phyloP scores from a whole-genome alignment of 2,329 filamentous ascomycete genomes.

The Colletotrichum sp. region DNA sequence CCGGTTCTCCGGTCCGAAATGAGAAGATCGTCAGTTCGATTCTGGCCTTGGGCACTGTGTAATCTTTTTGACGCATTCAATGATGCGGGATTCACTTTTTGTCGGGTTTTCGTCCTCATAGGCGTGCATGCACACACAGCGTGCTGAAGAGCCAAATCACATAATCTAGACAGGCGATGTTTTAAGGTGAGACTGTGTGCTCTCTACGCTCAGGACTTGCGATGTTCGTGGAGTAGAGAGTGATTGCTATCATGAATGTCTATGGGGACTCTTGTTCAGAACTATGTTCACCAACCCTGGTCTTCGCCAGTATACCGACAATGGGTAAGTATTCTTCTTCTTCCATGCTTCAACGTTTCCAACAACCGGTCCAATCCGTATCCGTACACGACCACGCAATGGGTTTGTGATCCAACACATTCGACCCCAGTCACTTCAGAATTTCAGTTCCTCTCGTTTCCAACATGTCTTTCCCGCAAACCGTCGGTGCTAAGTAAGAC shows the following conservation, averaged over 20 bases:
- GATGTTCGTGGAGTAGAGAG: background rate
- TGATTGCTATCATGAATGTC: background rate
- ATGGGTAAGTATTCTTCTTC: background rate
- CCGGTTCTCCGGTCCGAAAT: background rate
- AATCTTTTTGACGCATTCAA: background rate
- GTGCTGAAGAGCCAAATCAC: background rate
- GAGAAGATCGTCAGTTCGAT: conserved; percentile 22
- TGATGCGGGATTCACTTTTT: background rate
- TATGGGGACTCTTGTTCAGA: background rate
- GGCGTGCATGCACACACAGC: background rate
- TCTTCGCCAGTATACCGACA: background rate
- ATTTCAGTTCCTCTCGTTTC: background rate
- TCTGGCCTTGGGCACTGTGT: conserved; percentile 17
- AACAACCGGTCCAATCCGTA: background rate
- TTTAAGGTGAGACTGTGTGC: background rate
- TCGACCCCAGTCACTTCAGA: background rate
- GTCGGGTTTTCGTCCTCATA: background rate
- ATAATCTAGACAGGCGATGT: background rate
- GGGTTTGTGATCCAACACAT: background rate
- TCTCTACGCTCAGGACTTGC: background rate
- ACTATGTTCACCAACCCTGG: background rate
- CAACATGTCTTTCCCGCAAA: background rate
- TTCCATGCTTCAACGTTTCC: background rate
- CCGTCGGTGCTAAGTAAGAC: background rate
- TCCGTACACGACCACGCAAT: background rate